These are phyloP conservation scores for Colletotrichum lupini DNA, from an alignment of 2,329 filamentous ascomycete genomes.

Conservation along the genomic window DNA sequence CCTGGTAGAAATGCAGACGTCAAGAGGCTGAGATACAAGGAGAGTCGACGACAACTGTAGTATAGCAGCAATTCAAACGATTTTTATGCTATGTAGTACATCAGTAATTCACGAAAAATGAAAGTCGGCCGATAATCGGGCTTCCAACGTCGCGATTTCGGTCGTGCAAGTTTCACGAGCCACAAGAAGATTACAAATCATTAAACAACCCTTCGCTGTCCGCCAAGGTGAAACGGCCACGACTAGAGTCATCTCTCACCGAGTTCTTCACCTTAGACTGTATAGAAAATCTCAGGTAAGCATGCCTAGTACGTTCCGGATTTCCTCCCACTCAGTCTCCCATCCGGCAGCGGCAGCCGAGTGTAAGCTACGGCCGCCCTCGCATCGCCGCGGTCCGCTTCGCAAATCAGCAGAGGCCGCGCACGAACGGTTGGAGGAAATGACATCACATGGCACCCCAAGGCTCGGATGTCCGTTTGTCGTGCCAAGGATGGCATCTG, in stretches of 20 bases:
- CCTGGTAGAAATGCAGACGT: no score
- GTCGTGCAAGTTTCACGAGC: slow-evolving; percentile 6
- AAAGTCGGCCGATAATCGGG: slow-evolving; percentile 8
- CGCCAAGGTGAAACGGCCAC: background rate
- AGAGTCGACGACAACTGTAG: no score
- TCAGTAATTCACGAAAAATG: background rate
- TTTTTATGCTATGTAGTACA: no score
- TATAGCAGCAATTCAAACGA: no score
- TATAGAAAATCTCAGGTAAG: background rate
- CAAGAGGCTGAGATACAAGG: no score
- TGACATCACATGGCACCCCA: slow-evolving; percentile 20
- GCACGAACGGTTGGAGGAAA: background rate
- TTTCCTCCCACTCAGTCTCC: background rate
- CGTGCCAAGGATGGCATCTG: background rate
- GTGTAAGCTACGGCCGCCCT: background rate
- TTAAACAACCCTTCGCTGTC: background rate
- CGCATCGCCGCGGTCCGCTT: background rate
- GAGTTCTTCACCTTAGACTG: background rate
- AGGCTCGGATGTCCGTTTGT: slow-evolving; percentile 17
- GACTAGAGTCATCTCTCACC: background rate
- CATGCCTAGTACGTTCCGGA: background rate
- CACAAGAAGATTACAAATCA: background rate
- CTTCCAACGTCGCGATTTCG: background rate
- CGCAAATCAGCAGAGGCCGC: background rate
- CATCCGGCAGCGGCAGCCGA: background rate